These are phyloP conservation scores for Gnaphalium uliginosum DNA, from an alignment of 129 eudicot genomes.

Conservation along the genomic window DNA sequence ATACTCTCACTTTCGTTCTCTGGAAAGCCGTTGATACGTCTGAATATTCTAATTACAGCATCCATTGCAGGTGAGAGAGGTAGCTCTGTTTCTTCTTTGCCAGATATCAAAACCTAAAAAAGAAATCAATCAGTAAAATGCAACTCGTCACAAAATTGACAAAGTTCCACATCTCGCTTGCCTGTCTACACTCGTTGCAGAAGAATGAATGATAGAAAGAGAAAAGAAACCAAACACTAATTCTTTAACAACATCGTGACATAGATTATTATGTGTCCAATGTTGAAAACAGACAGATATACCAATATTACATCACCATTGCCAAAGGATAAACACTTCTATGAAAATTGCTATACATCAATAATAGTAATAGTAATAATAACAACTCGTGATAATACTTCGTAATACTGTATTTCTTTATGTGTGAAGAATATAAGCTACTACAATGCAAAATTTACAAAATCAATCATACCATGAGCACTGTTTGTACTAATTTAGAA, in stretches of 20 bases:
- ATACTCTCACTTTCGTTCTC: constrained; percentile 50
- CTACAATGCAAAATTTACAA: constrained; percentile 1
- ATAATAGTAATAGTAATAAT: not conserved
- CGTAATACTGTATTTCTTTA: no score
- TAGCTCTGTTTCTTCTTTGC: constrained; percentile 81
- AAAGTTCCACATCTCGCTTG: no score
- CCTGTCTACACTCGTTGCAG: no score
- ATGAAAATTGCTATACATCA: not conserved
- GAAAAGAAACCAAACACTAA: not conserved
- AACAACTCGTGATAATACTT: no score
- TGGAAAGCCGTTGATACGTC: constrained; percentile 65
- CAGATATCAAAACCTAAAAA: constrained; percentile 72
- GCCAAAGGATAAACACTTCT: not conserved
- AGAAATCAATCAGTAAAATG: constrained; percentile 7
- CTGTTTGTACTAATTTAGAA: not conserved
- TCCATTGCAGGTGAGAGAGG: constrained; percentile 87
- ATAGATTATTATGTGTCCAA: not conserved
- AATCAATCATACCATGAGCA: not conserved
- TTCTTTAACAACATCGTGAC: not conserved
- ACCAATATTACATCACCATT: not conserved
- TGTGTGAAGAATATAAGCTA: constrained; percentile 5
- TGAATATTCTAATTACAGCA: constrained; percentile 74
- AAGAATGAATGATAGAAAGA: not conserved
- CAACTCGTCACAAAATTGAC: not conserved
- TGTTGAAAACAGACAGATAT: not conserved